A percentile compares a stretch with the other conserved stretches of the same genome.
phyloP scores from a whole-genome alignment of 352 stramenopile genomes.

The Globisporangium perplexum region DNA sequence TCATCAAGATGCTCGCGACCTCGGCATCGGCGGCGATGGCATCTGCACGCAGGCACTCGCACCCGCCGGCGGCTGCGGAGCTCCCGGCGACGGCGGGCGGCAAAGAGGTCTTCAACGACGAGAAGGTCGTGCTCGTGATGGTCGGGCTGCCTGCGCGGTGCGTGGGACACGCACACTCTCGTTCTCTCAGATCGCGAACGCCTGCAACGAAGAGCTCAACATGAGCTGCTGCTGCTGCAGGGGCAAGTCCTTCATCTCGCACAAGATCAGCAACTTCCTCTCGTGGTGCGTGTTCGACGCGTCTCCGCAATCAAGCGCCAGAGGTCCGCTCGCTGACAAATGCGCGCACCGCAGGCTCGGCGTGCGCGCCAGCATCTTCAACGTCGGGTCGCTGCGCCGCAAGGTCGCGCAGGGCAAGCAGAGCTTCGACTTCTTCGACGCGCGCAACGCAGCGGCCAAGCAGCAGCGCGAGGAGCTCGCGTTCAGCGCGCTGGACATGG shows the following conservation, averaged over 20 bases:
- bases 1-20: neutral
- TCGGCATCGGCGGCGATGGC: neutral
- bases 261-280: slow-evolving; percentile 64
- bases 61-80: neutral
- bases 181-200: too few species aligned
- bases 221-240: slow-evolving; percentile 10
- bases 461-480: slow-evolving; percentile 62
- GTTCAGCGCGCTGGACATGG: slow-evolving; percentile 34
- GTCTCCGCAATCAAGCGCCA: too few species aligned
- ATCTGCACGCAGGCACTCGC: slow-evolving; percentile 2
- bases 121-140: slow-evolving; percentile 91
- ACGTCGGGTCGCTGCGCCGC: slow-evolving; percentile 88
- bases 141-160: slow-evolving; percentile 81
- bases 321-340: neutral
- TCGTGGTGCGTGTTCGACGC: slow-evolving; percentile 21
- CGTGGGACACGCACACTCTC: neutral
- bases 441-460: slow-evolving; percentile 56
- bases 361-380: slow-evolving; percentile 77
- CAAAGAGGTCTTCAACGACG: slow-evolving; percentile 47
- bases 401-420: slow-evolving; percentile 55
- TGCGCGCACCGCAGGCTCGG: slow-evolving; percentile 19
- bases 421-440: slow-evolving; percentile 80
- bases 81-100: slow-evolving; percentile 1
- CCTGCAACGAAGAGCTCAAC: too few species aligned
- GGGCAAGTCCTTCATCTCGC: slow-evolving; percentile 90